phyloP scores from a whole-genome alignment of 805 yeast species.

The Cyberlindnera sargentensis region DNA sequence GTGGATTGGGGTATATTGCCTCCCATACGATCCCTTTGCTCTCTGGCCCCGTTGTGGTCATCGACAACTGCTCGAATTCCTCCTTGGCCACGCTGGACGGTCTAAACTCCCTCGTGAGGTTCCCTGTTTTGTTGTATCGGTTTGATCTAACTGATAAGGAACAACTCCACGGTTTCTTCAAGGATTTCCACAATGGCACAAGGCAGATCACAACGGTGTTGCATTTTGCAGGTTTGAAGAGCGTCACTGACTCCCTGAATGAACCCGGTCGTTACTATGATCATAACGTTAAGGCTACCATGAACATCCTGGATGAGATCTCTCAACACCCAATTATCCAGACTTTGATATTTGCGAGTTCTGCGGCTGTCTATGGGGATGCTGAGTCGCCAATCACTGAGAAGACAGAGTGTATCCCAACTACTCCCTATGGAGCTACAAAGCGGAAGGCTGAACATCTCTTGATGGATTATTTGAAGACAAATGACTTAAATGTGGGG shows the following conservation, averaged over 20 bases:
- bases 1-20: conserved; percentile 86
- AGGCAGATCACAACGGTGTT: conserved; percentile 23
- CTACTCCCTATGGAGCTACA: conserved; percentile 74
- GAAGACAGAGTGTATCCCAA: conserved; percentile 53
- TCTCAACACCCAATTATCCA: conserved; percentile 27
- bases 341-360: conserved; percentile 63
- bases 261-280: conserved; percentile 64
- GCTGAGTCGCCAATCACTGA: conserved; percentile 57
- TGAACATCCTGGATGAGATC: conserved; percentile 51
- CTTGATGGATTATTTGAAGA: conserved; percentile 23
- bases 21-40: conserved; percentile 67
- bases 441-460: conserved; percentile 57
- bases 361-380: conserved; percentile 83
- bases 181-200: conserved; percentile 6
- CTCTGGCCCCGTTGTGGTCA: conserved; percentile 59
- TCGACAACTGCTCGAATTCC: conserved; percentile 65
- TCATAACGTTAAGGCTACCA: conserved; percentile 61
- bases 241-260: conserved; percentile 75
- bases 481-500: conserved; percentile 43
- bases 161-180: conserved; percentile 3
- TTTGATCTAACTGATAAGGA: conserved; percentile 6
- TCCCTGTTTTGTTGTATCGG: conserved; percentile 40
- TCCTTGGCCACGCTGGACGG: conserved; percentile 47
- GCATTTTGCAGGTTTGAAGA: conserved; percentile 79
- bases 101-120: conserved; percentile 39